These are phyloP conservation scores for Syzygium grande DNA, from an alignment of 345 rosid species.

Conservation along the genomic window DNA sequence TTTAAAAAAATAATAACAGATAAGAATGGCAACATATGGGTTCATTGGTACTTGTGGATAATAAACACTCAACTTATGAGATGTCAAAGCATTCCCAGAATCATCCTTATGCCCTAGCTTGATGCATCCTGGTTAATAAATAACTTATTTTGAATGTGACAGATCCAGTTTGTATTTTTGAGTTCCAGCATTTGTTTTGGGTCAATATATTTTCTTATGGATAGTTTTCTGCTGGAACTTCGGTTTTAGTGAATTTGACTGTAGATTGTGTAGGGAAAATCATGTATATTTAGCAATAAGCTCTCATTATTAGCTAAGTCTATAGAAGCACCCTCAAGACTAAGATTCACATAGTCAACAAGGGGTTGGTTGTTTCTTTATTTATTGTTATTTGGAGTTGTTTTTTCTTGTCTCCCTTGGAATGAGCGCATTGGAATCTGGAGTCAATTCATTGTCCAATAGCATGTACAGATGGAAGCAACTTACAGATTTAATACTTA, in stretches of 20 bases:
- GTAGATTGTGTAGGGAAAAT: not conserved
- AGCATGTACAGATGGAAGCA: not conserved
- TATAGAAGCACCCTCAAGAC: not conserved
- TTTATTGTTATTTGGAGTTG: not conserved
- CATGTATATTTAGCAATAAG: not conserved
- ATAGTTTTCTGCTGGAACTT: not conserved
- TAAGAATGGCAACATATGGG: not conserved
- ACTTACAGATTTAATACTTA: not conserved
- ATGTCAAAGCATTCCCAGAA: not conserved
- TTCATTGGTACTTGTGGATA: not conserved
- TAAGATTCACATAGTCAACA: not conserved
- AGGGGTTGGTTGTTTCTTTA: not conserved
- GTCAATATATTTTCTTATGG: not conserved
- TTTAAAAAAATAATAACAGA: not conserved
- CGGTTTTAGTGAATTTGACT: not conserved
- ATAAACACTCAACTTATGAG: not conserved
- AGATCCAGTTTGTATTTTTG: not conserved
- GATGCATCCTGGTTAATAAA: not conserved
- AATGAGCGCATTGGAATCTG: not conserved
- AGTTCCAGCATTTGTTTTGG: not conserved
- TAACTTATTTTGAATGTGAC: not conserved
- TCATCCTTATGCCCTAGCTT: not conserved
- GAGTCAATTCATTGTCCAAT: not conserved
- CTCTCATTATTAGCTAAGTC: not conserved
- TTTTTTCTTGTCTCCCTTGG: not conserved